Evolutionary conservation across 129 eudicot species (phyloP).

Genomic region (Tagetes erecta): DNA sequence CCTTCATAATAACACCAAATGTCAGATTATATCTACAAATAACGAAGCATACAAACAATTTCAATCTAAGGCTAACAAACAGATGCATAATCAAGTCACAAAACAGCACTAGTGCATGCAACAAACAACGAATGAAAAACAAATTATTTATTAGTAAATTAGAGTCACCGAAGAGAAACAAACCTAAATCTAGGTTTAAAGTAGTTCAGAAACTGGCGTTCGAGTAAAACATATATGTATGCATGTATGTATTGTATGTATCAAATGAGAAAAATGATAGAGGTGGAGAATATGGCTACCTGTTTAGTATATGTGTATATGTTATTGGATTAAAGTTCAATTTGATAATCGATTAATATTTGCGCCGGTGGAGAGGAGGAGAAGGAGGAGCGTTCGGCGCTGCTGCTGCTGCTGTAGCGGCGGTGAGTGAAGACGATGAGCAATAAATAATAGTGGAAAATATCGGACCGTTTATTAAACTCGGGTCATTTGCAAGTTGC

Average conservation of each 20-base stretch:
- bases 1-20: background rate
- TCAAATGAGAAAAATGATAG: background rate
- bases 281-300: background rate
- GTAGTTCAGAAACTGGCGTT: background rate
- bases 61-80: slow-evolving; percentile 10
- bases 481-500: too few species aligned
- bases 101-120: background rate
- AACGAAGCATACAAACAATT: background rate
- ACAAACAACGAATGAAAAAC: background rate
- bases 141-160: background rate
- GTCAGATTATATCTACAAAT: background rate
- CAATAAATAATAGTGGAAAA: background rate
- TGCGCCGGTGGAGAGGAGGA: background rate
- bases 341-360: background rate
- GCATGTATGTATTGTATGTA: background rate
- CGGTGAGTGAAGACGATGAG: background rate
- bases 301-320: background rate
- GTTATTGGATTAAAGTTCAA: background rate
- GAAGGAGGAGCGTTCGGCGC: background rate
- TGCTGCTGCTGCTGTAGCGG: background rate
- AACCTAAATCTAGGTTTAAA: background rate
- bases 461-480: background rate
- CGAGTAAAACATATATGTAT: background rate
- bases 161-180: background rate
- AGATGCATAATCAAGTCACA: slow-evolving; percentile 9